Percentiles rank a stretch among this genome's conserved stretches.
Evolutionary conservation across 2,329 filamentous ascomycete genomes (phyloP).

Genomic region (Hymenotorrendiella dingleyae): DNA sequence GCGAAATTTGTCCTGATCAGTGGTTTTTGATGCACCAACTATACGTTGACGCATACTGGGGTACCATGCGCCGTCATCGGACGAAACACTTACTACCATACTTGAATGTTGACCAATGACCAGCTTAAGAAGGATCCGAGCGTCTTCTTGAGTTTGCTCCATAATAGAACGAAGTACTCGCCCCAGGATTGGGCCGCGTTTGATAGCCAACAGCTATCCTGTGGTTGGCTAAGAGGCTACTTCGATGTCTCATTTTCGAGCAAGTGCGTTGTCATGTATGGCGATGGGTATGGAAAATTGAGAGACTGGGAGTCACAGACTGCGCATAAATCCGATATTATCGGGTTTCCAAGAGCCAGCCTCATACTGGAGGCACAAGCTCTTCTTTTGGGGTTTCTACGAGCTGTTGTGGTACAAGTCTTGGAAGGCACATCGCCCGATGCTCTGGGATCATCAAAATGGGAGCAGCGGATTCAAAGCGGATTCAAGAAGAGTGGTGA

Average conservation of each 20-base stretch:
- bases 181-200: neutral
- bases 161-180: neutral
- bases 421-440: slow-evolving; percentile 1
- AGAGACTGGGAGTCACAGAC: neutral
- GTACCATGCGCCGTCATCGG: neutral
- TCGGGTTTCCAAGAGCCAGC: slow-evolving; percentile 10
- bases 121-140: neutral
- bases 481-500: neutral
- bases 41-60: neutral
- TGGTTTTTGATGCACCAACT: neutral
- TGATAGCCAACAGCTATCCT: neutral
- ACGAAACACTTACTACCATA: neutral
- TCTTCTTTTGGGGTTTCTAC: slow-evolving; percentile 2
- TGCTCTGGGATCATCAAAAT: neutral
- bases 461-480: neutral
- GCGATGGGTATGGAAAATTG: slow-evolving; percentile 5
- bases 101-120: neutral
- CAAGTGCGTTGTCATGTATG: slow-evolving; percentile 3
- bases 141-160: neutral
- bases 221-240: neutral
- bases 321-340: slow-evolving; percentile 7
- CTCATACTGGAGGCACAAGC: slow-evolving; percentile 15
- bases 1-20: neutral
- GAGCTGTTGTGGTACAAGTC: neutral
- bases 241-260: neutral